A percentile compares a stretch with the other conserved stretches of the same genome.
Conservation (phyloP, 176 grass and related monocot genomes). For the Musa beccarii region DNA sequence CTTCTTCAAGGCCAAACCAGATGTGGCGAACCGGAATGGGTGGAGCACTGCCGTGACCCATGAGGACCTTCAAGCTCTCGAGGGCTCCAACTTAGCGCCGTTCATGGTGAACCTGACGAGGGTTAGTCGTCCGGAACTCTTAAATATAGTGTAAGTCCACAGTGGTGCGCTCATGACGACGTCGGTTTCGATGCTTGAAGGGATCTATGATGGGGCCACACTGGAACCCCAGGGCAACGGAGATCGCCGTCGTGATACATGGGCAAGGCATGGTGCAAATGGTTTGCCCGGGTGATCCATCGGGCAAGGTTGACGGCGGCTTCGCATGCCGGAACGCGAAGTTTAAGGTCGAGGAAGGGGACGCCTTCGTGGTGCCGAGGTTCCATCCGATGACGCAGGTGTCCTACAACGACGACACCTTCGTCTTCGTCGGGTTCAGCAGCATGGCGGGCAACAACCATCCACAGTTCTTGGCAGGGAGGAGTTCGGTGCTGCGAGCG, state of each 20-base stretch:
- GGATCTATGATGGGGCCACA: conserved; percentile 86
- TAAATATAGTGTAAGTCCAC: too few relatives aligned
- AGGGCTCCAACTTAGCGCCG: conserved; percentile 44
- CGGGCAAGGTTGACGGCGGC: neutral
- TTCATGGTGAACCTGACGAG: conserved; percentile 87
- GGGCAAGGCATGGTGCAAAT: conserved; percentile 67
- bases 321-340: conserved; percentile 33
- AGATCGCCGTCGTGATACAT: conserved; percentile 55
- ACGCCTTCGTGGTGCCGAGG: conserved; percentile 62
- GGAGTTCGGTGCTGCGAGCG: conserved; percentile 39
- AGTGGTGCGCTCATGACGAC: too few relatives aligned
- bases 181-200: conserved; percentile 19
- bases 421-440: conserved; percentile 85
- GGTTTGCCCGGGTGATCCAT: conserved; percentile 44
- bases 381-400: conserved; percentile 85
- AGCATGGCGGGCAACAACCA: conserved; percentile 53
- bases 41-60: conserved; percentile 79
- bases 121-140: conserved; percentile 12
- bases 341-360: conserved; percentile 60
- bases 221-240: conserved; percentile 80
- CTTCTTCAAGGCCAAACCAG: conserved; percentile 54
- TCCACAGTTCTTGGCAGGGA: conserved; percentile 77
- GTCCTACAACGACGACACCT: conserved; percentile 73
- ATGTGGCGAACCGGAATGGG: conserved; percentile 70
- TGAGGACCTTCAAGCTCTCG: conserved; percentile 43